phyloP scores from a whole-genome alignment of 2,329 filamentous ascomycete genomes.

The Claviceps pazoutovae region DNA sequence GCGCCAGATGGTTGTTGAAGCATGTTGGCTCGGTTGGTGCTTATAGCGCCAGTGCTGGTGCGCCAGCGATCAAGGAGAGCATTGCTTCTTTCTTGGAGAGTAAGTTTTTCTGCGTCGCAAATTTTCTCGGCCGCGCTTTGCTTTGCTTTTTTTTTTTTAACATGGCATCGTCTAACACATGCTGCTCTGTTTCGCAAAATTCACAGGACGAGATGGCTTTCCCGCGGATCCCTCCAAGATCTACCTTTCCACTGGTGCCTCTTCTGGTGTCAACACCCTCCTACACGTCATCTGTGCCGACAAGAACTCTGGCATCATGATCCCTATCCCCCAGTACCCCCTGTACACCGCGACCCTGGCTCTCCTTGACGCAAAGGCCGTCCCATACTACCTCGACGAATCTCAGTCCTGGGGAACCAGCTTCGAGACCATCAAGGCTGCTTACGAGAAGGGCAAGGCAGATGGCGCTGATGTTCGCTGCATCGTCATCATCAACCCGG shows the following conservation, averaged over 20 bases:
- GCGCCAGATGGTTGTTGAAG: conserved; percentile 67
- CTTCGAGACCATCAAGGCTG: conserved; percentile 57
- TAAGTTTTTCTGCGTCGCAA: conserved; percentile 25
- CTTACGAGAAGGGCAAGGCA: conserved; percentile 59
- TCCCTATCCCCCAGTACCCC: conserved; percentile 95
- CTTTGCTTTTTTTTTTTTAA: neutral
- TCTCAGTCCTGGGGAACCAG: conserved; percentile 77
- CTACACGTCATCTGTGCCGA: conserved; percentile 75
- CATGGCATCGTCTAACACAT: neutral
- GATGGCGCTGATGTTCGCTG: conserved; percentile 78
- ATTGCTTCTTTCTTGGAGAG: conserved; percentile 87
- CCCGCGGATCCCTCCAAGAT: conserved; percentile 67
- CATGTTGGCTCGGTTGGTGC: conserved; percentile 85
- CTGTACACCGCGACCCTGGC: conserved; percentile 90
- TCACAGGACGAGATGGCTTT: conserved; percentile 68
- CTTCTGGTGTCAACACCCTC: conserved; percentile 86
- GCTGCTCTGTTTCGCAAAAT: neutral
- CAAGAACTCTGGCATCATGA: conserved; percentile 67
- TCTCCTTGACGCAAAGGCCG: conserved; percentile 70
- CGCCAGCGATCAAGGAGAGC: conserved; percentile 72
- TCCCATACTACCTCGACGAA: conserved; percentile 92
- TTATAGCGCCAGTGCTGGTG: conserved; percentile 90
- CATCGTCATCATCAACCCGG: conserved; percentile 95
- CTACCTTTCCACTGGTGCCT: conserved; percentile 85
- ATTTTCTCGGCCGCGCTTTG: neutral